A percentile compares a stretch with the other conserved stretches of the same genome.
These are phyloP conservation scores for Cytospora mali DNA, from an alignment of 2,329 filamentous ascomycete species.

Conservation along the genomic window DNA sequence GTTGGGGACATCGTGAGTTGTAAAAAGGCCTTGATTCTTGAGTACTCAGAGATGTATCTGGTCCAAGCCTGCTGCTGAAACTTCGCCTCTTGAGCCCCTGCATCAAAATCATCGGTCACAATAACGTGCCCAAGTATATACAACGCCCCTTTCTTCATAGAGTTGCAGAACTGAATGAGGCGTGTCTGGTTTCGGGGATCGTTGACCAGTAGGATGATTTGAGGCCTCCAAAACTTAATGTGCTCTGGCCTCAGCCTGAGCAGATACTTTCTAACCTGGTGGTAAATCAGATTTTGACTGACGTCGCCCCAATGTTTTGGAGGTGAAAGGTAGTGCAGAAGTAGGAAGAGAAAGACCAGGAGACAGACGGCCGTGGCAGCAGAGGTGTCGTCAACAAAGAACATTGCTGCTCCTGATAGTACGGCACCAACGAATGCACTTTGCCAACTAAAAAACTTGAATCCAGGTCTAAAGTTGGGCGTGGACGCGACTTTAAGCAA, in stretches of 20 bases:
- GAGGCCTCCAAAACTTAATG: constrained; percentile 91
- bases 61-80: constrained; percentile 82
- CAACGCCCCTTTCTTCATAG: constrained; percentile 81
- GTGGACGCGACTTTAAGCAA: constrained; percentile 84
- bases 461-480: constrained; percentile 85
- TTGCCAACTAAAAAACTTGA: constrained; percentile 87
- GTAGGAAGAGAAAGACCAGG: constrained; percentile 74
- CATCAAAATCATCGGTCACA: constrained; percentile 78
- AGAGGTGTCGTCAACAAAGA: constrained; percentile 84
- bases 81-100: constrained; percentile 78
- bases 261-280: constrained; percentile 84
- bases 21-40: constrained; percentile 85
- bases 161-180: constrained; percentile 89
- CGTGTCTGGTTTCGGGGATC: constrained; percentile 80
- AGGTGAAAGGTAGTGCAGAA: constrained; percentile 84
- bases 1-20: constrained; percentile 82
- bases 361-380: constrained; percentile 75
- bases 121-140: constrained; percentile 89
- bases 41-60: constrained; percentile 80
- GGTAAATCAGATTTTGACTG: constrained; percentile 83
- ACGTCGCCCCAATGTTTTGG: constrained; percentile 92
- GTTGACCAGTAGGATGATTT: constrained; percentile 83
- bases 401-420: constrained; percentile 81
- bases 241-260: constrained; percentile 83
- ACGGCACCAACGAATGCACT: constrained; percentile 75